Evolutionary conservation across 345 rosid genomes (phyloP).

Genomic region (Salix dunnii): DNA sequence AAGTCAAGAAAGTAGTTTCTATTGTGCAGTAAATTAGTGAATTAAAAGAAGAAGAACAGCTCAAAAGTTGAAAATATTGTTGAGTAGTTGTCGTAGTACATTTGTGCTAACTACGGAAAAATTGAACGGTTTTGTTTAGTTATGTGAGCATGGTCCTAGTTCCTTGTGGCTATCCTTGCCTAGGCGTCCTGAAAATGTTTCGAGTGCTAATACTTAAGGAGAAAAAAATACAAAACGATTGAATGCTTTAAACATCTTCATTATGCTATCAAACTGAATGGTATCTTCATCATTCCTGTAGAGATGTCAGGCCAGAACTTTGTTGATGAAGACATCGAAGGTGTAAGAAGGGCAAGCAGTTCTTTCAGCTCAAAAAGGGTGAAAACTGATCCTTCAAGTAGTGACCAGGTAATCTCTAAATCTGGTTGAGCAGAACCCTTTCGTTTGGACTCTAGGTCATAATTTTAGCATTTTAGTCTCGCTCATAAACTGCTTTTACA

Average conservation of each 20-base stretch:
- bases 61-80: background rate
- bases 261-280: background rate
- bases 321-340: constrained; percentile 47
- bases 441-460: background rate
- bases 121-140: background rate
- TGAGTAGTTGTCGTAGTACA: background rate
- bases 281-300: constrained; percentile 24
- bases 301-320: constrained; percentile 92
- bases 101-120: background rate
- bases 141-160: background rate
- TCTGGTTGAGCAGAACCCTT: background rate
- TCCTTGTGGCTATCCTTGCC: background rate
- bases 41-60: background rate
- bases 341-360: constrained; percentile 26
- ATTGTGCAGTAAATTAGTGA: background rate
- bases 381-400: constrained; percentile 26
- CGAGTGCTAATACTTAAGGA: no score
- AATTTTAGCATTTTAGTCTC: background rate
- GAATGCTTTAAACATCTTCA: background rate
- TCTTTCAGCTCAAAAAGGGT: constrained; percentile 38
- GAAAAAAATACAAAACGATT: background rate
- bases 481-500: background rate
- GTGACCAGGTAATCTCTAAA: constrained; percentile 38
- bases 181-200: background rate
- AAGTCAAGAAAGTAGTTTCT: background rate